Evolutionary conservation across 441 rosid genomes (phyloP).

Genomic region (Brassica hybrid): DNA sequence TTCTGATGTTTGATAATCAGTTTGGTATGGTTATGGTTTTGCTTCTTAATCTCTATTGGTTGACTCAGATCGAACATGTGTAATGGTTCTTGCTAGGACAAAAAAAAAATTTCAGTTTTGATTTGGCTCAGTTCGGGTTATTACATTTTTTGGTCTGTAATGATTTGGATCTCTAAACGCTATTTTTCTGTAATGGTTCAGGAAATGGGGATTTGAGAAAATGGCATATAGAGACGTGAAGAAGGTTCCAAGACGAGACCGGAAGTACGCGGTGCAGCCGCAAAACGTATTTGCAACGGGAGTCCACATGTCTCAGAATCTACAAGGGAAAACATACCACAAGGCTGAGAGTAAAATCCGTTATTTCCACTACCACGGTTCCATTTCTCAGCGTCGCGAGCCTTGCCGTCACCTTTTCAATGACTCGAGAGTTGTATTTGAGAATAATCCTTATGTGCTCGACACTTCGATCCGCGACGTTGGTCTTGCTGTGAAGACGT

Average conservation of each 20-base stretch:
- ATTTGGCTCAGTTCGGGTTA: neutral
- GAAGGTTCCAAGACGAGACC: conserved; percentile 68
- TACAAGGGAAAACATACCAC: conserved; percentile 65
- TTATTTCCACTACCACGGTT: conserved; percentile 85
- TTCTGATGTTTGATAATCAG: neutral
- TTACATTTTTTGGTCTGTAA: neutral
- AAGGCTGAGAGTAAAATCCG: conserved; percentile 45
- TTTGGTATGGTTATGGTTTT: neutral
- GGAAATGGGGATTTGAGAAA: conserved; percentile 89
- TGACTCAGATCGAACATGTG: neutral
- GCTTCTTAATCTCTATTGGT: neutral
- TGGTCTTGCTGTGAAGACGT: conserved; percentile 58
- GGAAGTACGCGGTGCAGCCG: conserved; percentile 78
- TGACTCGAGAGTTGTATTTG: conserved; percentile 48
- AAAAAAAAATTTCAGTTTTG: neutral
- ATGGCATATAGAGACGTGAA: conserved; percentile 71
- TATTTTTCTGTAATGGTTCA: conserved; percentile 27
- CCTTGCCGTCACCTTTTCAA: conserved; percentile 65
- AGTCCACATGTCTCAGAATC: conserved; percentile 82
- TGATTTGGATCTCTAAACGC: conserved; percentile 3
- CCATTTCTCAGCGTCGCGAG: conserved; percentile 67
- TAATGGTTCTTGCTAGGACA: neutral
- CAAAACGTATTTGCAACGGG: conserved; percentile 67
- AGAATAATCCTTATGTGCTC: conserved; percentile 61
- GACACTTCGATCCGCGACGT: conserved; percentile 66